Percentiles rank a stretch among this genome's conserved stretches.
These are phyloP conservation scores for Zygosaccharomyces siamensis DNA, from an alignment of 805 yeast species.

Conservation along the genomic window DNA sequence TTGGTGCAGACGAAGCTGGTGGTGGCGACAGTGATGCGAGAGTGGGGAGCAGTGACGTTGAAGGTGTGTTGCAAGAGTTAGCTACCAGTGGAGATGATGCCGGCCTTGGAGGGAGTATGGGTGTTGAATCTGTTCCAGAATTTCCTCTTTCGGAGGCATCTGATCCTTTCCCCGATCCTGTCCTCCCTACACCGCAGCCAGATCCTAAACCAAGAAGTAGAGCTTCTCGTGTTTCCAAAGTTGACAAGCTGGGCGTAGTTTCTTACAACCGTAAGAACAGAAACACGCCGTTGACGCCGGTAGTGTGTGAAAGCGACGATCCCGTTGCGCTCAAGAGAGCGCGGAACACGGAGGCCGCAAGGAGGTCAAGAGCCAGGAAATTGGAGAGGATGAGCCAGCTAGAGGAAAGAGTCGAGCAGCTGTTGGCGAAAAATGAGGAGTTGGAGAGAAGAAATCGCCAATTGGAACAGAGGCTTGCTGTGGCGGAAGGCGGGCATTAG, in stretches of 20 bases:
- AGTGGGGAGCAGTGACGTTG: not conserved
- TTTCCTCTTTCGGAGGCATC: not conserved
- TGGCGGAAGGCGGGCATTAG: not conserved
- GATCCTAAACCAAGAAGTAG: slow-evolving; percentile 1
- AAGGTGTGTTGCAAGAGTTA: slow-evolving; percentile 17
- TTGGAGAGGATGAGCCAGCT: slow-evolving; percentile 81
- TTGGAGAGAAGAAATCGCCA: slow-evolving; percentile 55
- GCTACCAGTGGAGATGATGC: not conserved
- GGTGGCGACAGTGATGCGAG: not conserved
- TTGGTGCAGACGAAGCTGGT: slow-evolving; percentile 34
- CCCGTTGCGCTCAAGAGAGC: slow-evolving; percentile 83
- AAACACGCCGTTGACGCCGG: slow-evolving; percentile 63
- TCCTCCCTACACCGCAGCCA: not conserved
- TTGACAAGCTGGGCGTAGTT: slow-evolving; percentile 71
- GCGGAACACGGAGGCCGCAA: slow-evolving; percentile 92
- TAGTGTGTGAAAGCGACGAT: slow-evolving; percentile 55
- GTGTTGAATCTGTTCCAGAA: not conserved
- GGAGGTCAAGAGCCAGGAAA: slow-evolving; percentile 91
- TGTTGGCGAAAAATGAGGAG: slow-evolving; percentile 53
- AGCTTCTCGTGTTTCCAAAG: slow-evolving; percentile 27
- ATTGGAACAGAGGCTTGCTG: not conserved
- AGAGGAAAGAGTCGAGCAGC: slow-evolving; percentile 67
- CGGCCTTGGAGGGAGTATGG: not conserved
- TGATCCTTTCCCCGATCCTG: not conserved
- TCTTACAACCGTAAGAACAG: slow-evolving; percentile 77